Base-by-base conservation (phyloP, 345 rosid genomes). In the Brassica rapa region DNA sequence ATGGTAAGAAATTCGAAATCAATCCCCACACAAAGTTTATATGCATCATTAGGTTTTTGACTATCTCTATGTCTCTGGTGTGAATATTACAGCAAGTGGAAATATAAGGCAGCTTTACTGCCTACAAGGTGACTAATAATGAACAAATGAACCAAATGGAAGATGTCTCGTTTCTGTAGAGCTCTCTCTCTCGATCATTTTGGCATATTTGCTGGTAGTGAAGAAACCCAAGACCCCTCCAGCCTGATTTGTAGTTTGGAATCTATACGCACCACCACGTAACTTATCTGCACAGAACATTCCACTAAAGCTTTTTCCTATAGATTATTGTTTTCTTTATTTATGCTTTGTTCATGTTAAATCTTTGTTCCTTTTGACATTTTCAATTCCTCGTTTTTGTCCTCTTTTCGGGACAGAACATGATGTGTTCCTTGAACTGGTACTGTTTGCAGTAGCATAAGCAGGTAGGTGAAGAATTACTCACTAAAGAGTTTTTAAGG, bases 61-160 rank as follows among this genome's bases (percentile, higher is more conserved):
- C 57, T 3, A 25, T 16, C 51, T 67, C 11, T 72, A 8, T 73
- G 53, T 75, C 9, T 57, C 49, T 64, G 30, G 11, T 49, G 12
- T 32, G 62, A 25, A 59, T 76, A 37, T 77, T 64, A 68, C 97
- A 96, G 98, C 97, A 56, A 85, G 97, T 7, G 98, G 99, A 74
- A 96, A 96, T 82, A 88, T 96, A 80, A 96, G 99, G 65, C 99
- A 96, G 84, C 98, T 96, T 67, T 96, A 96, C 87, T 91, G 99
- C 86, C 89, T 96, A 51, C 99, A 93, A 87, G 90, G 97, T 35
- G 99, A 96, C 70, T 91, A 75, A 87, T 78, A 60, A 32, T 2
- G 68, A 32, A 37, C 1, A 78, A 7, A 32, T 35, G 12, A 37
- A 27, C 21, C n/a, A 66, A 51, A 51, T 51, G 77, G 70, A 76